Conservation (phyloP, 495 filamentous ascomycete species). For the Aspergillus ostianus region DNA sequence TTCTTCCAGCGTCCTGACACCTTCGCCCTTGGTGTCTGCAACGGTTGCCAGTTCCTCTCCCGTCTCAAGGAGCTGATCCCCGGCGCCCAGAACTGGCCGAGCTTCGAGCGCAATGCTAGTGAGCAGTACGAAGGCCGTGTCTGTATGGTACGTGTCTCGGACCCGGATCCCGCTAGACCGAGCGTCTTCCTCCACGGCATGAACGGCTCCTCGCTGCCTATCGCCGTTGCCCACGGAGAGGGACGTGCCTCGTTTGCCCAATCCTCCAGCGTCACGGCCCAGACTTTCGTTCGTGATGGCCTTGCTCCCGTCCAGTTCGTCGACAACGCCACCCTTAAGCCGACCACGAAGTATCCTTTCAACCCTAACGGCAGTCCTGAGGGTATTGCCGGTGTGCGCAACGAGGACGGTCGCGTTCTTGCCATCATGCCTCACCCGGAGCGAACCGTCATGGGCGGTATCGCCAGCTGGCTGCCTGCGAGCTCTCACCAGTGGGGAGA, state of each 20-base stretch:
- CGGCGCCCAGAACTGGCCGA: slow-evolving; percentile 81
- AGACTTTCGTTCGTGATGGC: slow-evolving; percentile 57
- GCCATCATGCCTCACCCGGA: slow-evolving; percentile 98
- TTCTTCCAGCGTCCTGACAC: slow-evolving; percentile 92
- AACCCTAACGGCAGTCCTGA: slow-evolving; percentile 92
- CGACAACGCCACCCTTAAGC: slow-evolving; percentile 67
- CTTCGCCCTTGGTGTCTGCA: slow-evolving; percentile 93
- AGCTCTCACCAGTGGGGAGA: slow-evolving; percentile 74
- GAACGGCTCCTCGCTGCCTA: slow-evolving; percentile 78
- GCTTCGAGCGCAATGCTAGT: slow-evolving; percentile 78
- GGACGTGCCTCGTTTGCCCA: slow-evolving; percentile 75
- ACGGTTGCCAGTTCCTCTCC: slow-evolving; percentile 94
- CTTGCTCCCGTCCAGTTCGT: slow-evolving; percentile 77
- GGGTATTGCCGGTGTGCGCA: slow-evolving; percentile 82
- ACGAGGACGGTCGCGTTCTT: slow-evolving; percentile 77
- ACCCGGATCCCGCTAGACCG: slow-evolving; percentile 53
- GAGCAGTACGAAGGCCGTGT: slow-evolving; percentile 93
- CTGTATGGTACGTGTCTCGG: slow-evolving; percentile 79
- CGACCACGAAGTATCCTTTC: slow-evolving; percentile 81
- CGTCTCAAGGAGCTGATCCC: slow-evolving; percentile 82
- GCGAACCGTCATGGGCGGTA: slow-evolving; percentile 80
- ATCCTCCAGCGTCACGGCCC: slow-evolving; percentile 32
- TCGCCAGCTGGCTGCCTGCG: slow-evolving; percentile 71
- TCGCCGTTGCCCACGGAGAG: slow-evolving; percentile 89
- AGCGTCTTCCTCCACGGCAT: slow-evolving; percentile 95